Evolutionary conservation across 139 green algal genomes (phyloP).

Genomic region (Gonium pectorale): DNA sequence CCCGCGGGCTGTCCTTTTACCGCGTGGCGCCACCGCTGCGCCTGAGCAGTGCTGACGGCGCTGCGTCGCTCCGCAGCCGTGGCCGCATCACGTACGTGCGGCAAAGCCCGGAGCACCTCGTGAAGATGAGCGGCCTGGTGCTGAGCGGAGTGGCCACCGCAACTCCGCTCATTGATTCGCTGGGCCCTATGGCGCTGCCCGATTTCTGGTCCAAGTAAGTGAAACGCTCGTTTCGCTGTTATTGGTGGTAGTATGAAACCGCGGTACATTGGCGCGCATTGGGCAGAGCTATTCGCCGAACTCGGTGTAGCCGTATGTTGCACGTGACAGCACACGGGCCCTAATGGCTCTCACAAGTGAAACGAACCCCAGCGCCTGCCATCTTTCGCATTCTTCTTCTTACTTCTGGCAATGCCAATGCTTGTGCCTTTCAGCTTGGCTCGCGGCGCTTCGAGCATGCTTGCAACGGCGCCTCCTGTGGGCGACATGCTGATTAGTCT

Average conservation of each 20-base stretch:
- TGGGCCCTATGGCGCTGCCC: conserved; percentile 14
- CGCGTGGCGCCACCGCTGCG: neutral
- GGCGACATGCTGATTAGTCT: conserved; percentile 28
- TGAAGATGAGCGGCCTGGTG: conserved; percentile 1
- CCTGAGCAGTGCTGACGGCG: too few relatives aligned
- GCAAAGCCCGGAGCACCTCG: conserved; percentile 21
- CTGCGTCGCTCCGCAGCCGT: too few relatives aligned
- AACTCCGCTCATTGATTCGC: conserved; percentile 14
- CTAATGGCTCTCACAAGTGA: too few relatives aligned
- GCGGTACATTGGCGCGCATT: too few relatives aligned
- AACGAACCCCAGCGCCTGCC: too few relatives aligned
- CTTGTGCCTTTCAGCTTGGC: conserved; percentile 27
- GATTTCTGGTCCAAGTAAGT: conserved; percentile 27
- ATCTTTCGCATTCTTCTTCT: too few relatives aligned
- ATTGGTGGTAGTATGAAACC: too few relatives aligned
- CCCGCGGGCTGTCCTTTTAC: conserved; percentile 28
- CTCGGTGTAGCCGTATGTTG: too few relatives aligned
- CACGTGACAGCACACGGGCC: too few relatives aligned
- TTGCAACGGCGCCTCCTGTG: neutral
- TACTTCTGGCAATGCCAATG: too few relatives aligned
- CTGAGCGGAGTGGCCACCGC: conserved; percentile 23
- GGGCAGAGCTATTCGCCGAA: too few relatives aligned
- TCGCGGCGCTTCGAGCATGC: conserved; percentile 9
- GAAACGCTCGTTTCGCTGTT: too few relatives aligned
- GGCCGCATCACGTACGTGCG: conserved; percentile 16